Conservation (phyloP, 2,329 filamentous ascomycete species). For the Pseudopithomyces maydicus region DNA sequence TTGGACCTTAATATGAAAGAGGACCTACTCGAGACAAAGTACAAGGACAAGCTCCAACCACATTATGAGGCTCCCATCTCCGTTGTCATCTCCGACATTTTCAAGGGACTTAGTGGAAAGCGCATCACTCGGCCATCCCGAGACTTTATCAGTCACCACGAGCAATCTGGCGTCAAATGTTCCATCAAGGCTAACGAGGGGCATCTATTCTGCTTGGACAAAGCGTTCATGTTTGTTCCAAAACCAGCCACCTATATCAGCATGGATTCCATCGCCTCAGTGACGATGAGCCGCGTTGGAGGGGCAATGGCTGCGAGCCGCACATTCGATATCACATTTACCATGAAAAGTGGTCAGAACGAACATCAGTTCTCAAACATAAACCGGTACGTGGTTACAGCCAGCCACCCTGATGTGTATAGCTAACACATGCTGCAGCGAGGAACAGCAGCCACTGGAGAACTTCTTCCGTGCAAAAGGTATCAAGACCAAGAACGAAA, state of each 20-base stretch:
- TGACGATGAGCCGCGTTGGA: constrained; percentile 95
- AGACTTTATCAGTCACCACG: constrained; percentile 92
- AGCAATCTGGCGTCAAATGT: constrained; percentile 95
- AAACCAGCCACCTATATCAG: constrained; percentile 97
- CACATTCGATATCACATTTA: constrained; percentile 96
- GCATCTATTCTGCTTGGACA: constrained; percentile 94
- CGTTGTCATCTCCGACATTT: constrained; percentile 92
- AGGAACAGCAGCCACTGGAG: constrained; percentile 96
- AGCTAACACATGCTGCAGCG: constrained; percentile 52
- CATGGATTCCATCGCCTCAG: constrained; percentile 87
- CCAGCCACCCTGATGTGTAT: constrained; percentile 1
- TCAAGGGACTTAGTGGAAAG: constrained; percentile 91
- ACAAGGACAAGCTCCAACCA: constrained; percentile 84
- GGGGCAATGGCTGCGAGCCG: constrained; percentile 91
- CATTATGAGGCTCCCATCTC: constrained; percentile 90
- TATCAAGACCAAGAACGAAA: constrained; percentile 97
- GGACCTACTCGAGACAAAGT: constrained; percentile 80
- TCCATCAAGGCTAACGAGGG: constrained; percentile 99
- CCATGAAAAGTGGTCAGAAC: constrained; percentile 82
- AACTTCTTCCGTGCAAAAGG: constrained; percentile 96
- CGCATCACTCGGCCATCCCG: constrained; percentile 92
- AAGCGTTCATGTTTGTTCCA: constrained; percentile 98
- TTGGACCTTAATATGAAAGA: constrained; percentile 96
- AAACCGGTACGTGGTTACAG: constrained; percentile 66
- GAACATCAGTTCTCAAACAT: constrained; percentile 99